These are phyloP conservation scores for Ophiostoma sp. DNA, from an alignment of 2,329 filamentous ascomycete species.

Conservation along the genomic window DNA sequence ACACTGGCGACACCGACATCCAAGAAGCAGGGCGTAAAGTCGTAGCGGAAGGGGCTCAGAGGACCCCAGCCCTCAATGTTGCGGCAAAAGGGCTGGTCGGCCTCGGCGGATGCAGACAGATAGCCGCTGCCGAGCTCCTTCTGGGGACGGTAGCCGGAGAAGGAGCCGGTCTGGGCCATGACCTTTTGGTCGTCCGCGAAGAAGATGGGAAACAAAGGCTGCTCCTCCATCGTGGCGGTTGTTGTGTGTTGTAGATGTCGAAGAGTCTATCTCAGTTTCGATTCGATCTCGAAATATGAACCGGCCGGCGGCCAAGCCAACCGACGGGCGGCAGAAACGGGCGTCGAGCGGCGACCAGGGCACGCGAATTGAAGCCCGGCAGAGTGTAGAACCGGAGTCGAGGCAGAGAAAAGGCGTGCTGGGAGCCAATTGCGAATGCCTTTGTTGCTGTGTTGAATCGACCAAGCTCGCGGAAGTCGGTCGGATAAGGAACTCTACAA, in stretches of 20 bases:
- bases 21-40: slow-evolving; percentile 96
- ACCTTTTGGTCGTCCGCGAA: slow-evolving; percentile 45
- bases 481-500: background rate
- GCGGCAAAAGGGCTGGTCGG: slow-evolving; percentile 75
- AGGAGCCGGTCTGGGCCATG: slow-evolving; percentile 58
- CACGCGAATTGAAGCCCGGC: background rate
- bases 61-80: slow-evolving; percentile 96
- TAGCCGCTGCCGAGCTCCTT: slow-evolving; percentile 59
- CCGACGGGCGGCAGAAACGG: slow-evolving; percentile 2
- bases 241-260: background rate
- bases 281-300: background rate
- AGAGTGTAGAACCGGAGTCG: background rate
- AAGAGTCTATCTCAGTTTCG: background rate
- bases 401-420: background rate
- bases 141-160: slow-evolving; percentile 57
- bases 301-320: slow-evolving; percentile 12
- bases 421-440: background rate
- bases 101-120: slow-evolving; percentile 52
- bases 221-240: slow-evolving; percentile 32
- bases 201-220: slow-evolving; percentile 27
- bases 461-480: slow-evolving; percentile 9
- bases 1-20: slow-evolving; percentile 84
- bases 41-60: slow-evolving; percentile 80
- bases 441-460: background rate
- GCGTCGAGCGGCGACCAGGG: background rate